These are phyloP conservation scores for Trichoderma asperelloides DNA, from an alignment of 495 filamentous ascomycete species.

Conservation along the genomic window DNA sequence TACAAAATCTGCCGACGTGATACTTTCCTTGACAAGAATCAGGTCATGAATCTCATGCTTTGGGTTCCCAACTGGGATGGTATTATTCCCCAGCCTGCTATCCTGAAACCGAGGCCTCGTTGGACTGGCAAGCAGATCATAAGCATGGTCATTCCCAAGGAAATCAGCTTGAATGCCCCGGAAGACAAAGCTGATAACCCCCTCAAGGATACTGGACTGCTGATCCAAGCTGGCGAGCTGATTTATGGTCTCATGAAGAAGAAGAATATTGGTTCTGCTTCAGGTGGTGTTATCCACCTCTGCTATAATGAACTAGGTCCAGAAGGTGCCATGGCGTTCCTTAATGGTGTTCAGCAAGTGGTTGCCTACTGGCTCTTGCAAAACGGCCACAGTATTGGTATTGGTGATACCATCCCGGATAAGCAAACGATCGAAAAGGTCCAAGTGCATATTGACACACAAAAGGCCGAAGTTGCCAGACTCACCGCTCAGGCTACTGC, in stretches of 20 bases:
- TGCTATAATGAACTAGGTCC: constrained; percentile 91
- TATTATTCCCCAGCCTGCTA: constrained; percentile 80
- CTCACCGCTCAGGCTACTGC: constrained; percentile 71
- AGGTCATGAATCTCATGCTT: constrained; percentile 91
- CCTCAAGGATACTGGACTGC: constrained; percentile 66
- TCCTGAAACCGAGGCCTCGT: constrained; percentile 78
- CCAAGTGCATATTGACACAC: constrained; percentile 61
- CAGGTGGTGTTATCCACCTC: constrained; percentile 85
- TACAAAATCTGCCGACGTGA: constrained; percentile 96
- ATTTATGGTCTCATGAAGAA: constrained; percentile 86
- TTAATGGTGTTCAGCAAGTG: constrained; percentile 87
- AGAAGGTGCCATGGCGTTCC: constrained; percentile 80
- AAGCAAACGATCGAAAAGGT: constrained; percentile 71
- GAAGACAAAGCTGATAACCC: constrained; percentile 50
- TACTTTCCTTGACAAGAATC: constrained; percentile 77
- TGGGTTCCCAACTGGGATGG: constrained; percentile 99
- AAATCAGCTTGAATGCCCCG: constrained; percentile 67
- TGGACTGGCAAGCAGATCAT: constrained; percentile 99
- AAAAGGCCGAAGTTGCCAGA: constrained; percentile 69
- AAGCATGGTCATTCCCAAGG: constrained; percentile 81
- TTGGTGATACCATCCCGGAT: constrained; percentile 96
- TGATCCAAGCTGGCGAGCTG: constrained; percentile 80
- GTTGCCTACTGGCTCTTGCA: constrained; percentile 98
- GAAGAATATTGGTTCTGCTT: constrained; percentile 83
- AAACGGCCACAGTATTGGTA: constrained; percentile 95